phyloP scores from a whole-genome alignment of 257 asterid genomes.

The Echium plantagineum region DNA sequence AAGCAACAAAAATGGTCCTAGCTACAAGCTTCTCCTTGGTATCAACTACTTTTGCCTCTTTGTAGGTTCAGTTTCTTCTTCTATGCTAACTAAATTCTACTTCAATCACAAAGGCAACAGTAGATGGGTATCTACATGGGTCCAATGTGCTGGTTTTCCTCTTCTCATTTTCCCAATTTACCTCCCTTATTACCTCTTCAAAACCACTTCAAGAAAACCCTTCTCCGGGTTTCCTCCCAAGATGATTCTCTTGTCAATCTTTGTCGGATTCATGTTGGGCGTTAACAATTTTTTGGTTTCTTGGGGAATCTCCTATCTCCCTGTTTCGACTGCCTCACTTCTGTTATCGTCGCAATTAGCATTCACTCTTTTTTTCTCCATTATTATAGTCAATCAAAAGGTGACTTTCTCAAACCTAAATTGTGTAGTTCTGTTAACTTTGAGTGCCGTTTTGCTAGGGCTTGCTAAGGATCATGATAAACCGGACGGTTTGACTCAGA shows the following conservation, averaged over 20 bases:
- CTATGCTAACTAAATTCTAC: too few relatives aligned
- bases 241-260: slow-evolving; percentile 12
- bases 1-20: too few relatives aligned
- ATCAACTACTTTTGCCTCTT: too few relatives aligned
- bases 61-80: too few relatives aligned
- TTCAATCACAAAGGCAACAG: slow-evolving; percentile 6
- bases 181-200: slow-evolving; percentile 27
- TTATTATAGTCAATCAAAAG: slow-evolving; percentile 44
- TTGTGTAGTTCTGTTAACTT: slow-evolving; percentile 50
- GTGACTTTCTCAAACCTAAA: slow-evolving; percentile 42
- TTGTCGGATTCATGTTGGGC: slow-evolving; percentile 39
- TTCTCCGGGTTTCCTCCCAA: slow-evolving; percentile 28
- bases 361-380: slow-evolving; percentile 47
- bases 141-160: slow-evolving; percentile 68
- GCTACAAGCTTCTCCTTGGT: too few relatives aligned
- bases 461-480: slow-evolving; percentile 34
- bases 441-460: slow-evolving; percentile 47
- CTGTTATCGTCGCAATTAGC: slow-evolving; percentile 45
- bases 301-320: slow-evolving; percentile 52
- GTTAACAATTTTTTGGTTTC: slow-evolving; percentile 47
- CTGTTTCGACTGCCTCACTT: slow-evolving; percentile 53
- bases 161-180: slow-evolving; percentile 32
- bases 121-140: slow-evolving; percentile 63
- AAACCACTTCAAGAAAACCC: slow-evolving; percentile 28
- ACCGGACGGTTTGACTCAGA: slow-evolving; percentile 24